Percentiles rank a stretch among this genome's conserved stretches.
Evolutionary conservation across 2,329 filamentous ascomycete species (phyloP).

Genomic region (Fusarium bactridioides): DNA sequence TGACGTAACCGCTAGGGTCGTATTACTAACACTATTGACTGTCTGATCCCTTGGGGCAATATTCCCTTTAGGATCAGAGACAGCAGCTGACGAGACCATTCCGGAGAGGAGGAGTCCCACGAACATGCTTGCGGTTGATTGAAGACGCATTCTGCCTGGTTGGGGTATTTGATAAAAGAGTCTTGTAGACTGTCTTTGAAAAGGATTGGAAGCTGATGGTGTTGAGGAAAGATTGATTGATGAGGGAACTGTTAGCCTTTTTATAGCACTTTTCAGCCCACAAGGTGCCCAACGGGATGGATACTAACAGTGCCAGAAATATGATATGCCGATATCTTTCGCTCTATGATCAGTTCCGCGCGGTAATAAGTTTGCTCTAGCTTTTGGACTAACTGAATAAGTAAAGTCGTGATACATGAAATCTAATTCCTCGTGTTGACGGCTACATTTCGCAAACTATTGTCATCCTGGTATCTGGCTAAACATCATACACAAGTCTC

Average conservation of each 20-base stretch:
- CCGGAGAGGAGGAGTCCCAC: background rate
- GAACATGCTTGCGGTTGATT: background rate
- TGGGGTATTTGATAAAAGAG: background rate
- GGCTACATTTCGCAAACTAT: background rate
- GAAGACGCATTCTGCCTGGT: background rate
- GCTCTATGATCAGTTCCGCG: background rate
- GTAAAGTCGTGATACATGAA: background rate
- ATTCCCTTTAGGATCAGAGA: background rate
- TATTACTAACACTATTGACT: too few relatives aligned
- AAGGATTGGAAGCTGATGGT: background rate
- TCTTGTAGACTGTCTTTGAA: background rate
- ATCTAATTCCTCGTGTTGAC: background rate
- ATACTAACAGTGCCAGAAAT: background rate
- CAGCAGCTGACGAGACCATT: background rate
- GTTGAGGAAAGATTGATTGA: background rate
- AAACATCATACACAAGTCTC: too few relatives aligned
- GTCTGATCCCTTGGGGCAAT: background rate
- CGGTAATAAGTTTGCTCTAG: background rate
- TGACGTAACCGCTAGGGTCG: too few relatives aligned
- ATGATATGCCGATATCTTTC: too few relatives aligned
- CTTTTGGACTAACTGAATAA: background rate
- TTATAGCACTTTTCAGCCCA: background rate
- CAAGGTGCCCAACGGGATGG: background rate
- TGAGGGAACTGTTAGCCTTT: background rate
- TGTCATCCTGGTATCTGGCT: background rate